A percentile compares a stretch with the other conserved stretches of the same genome.
Evolutionary conservation across 2,329 filamentous ascomycete species (phyloP).

Genomic region (Fusarium sp.): DNA sequence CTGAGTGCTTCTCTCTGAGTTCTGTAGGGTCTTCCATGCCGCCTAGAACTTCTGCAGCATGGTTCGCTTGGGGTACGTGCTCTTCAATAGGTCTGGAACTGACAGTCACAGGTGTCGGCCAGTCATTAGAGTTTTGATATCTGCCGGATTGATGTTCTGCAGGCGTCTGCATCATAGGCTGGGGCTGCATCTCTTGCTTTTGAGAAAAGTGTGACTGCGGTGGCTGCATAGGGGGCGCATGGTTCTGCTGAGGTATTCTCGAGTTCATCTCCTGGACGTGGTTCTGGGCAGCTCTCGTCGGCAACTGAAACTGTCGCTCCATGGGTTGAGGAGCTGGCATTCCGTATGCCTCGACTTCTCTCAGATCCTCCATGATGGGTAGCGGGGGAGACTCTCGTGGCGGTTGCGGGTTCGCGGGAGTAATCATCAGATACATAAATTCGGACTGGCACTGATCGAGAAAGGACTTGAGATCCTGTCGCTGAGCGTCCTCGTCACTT

Average conservation of each 20-base stretch:
- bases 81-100: slow-evolving; percentile 51
- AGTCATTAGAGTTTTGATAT: slow-evolving; percentile 52
- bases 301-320: slow-evolving; percentile 53
- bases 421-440: slow-evolving; percentile 75
- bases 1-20: slow-evolving; percentile 57
- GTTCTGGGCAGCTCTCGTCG: slow-evolving; percentile 62
- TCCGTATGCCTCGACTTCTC: slow-evolving; percentile 63
- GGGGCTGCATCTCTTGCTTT: slow-evolving; percentile 56
- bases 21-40: slow-evolving; percentile 55
- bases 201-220: slow-evolving; percentile 46
- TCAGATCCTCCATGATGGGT: slow-evolving; percentile 68
- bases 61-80: slow-evolving; percentile 46
- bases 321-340: slow-evolving; percentile 56
- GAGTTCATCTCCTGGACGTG: slow-evolving; percentile 64
- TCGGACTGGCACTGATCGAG: slow-evolving; percentile 73
- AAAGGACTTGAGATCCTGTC: slow-evolving; percentile 67
- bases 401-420: slow-evolving; percentile 72
- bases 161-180: slow-evolving; percentile 64
- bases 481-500: slow-evolving; percentile 60
- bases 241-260: slow-evolving; percentile 66
- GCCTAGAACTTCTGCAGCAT: slow-evolving; percentile 52
- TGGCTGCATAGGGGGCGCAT: slow-evolving; percentile 66
- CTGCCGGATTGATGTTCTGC: slow-evolving; percentile 59
- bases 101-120: slow-evolving; percentile 47
- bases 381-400: slow-evolving; percentile 71